phyloP scores from a whole-genome alignment of 768 basidiomycete genomes.

The Xerocomellus intermedius region DNA sequence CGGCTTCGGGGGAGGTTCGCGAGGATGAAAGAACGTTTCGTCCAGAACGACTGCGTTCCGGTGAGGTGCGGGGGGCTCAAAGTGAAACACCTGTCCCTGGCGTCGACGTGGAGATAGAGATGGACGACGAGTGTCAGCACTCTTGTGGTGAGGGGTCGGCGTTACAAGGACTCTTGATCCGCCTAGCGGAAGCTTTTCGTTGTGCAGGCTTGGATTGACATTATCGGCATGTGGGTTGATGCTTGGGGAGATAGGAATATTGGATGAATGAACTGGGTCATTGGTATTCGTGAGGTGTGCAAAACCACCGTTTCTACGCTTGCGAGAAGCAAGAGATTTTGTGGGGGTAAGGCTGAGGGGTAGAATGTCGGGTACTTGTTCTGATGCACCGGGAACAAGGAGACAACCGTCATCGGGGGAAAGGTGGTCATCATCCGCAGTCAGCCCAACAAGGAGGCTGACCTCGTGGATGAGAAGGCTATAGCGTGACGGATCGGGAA shows the following conservation, averaged over 20 bases:
- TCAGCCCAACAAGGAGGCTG: constrained; percentile 31
- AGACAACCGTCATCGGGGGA: background rate
- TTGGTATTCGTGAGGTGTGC: background rate
- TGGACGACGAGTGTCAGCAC: constrained; percentile 2
- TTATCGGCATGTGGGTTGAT: background rate
- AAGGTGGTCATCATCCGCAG: constrained; percentile 18
- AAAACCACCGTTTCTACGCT: background rate
- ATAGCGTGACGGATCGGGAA: constrained; percentile 18
- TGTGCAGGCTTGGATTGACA: background rate
- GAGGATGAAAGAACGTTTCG: constrained; percentile 16
- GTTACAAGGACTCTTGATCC: background rate
- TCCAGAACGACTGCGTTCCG: constrained; percentile 3
- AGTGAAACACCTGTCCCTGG: constrained; percentile 28
- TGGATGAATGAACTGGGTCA: background rate
- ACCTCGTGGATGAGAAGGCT: constrained; percentile 34
- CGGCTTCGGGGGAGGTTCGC: constrained; percentile 24
- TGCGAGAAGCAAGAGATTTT: constrained; percentile 18
- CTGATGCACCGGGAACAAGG: background rate
- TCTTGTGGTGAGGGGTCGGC: constrained; percentile 12
- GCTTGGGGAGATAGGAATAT: background rate
- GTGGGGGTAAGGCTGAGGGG: constrained; percentile 19
- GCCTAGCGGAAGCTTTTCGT: background rate
- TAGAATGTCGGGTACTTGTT: constrained; percentile 10
- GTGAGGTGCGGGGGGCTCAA: constrained; percentile 3
- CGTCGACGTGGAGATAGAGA: constrained; percentile 15